A percentile compares a stretch with the other conserved stretches of the same genome.
Evolutionary conservation across 495 filamentous ascomycete species (phyloP).

Genomic region (Poronia punctata): DNA sequence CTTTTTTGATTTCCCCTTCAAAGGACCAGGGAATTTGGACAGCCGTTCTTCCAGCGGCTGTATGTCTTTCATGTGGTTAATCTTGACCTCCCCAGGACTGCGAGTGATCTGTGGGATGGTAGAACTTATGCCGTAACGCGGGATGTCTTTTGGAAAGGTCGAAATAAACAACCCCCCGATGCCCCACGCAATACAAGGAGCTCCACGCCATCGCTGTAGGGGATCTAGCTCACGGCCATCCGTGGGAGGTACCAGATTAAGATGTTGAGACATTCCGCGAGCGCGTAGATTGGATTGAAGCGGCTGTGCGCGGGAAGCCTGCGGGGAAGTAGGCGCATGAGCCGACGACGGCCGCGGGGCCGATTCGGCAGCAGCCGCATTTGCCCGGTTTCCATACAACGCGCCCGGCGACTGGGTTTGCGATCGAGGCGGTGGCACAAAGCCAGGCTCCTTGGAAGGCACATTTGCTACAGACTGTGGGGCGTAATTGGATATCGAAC

Average conservation of each 20-base stretch:
- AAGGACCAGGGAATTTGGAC: conserved; percentile 79
- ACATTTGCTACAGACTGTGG: conserved; percentile 23
- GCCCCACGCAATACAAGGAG: conserved; percentile 80
- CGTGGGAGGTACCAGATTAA: conserved; percentile 50
- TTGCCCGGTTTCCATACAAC: conserved; percentile 43
- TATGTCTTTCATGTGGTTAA: conserved; percentile 61
- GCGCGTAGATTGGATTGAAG: conserved; percentile 14
- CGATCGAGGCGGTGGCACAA: conserved; percentile 61
- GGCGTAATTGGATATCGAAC: conserved; percentile 40
- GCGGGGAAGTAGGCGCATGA: conserved; percentile 48
- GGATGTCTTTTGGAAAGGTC: conserved; percentile 82
- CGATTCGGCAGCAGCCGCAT: conserved; percentile 42
- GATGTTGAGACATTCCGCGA: conserved; percentile 34
- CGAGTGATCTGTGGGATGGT: conserved; percentile 70
- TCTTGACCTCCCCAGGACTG: conserved; percentile 75
- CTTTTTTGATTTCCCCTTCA: conserved; percentile 86
- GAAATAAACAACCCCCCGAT: conserved; percentile 77
- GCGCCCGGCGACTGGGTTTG: conserved; percentile 80
- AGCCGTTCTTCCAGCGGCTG: conserved; percentile 62
- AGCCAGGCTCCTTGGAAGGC: conserved; percentile 28
- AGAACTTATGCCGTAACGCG: conserved; percentile 72
- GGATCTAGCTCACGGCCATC: conserved; percentile 77
- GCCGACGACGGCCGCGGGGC: conserved; percentile 64
- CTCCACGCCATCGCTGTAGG: conserved; percentile 82
- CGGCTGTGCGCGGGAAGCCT: conserved; percentile 24